A percentile compares a stretch with the other conserved stretches of the same genome.
Conservation (phyloP, 768 basidiomycete genomes). For the Lenzites betulinus region DNA sequence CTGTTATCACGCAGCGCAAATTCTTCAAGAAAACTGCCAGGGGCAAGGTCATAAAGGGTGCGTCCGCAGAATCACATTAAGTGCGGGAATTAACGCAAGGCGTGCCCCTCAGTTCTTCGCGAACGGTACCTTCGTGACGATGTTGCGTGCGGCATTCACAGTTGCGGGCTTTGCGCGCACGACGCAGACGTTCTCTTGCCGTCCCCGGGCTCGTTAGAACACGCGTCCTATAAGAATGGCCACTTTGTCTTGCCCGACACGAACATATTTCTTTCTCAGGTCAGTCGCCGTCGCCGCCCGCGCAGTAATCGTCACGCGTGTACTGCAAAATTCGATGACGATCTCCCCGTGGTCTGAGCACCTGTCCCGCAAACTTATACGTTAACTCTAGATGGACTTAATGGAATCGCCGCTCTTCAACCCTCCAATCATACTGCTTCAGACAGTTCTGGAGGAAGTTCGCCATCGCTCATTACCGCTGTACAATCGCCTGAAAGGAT, state of each 20-base stretch:
- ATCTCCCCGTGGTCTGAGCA: not conserved
- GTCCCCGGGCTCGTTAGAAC: slow-evolving; percentile 53
- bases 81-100: not conserved
- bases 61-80: slow-evolving; percentile 20
- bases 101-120: slow-evolving; percentile 58
- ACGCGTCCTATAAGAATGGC: slow-evolving; percentile 59
- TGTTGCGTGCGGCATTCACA: slow-evolving; percentile 80
- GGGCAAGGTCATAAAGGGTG: slow-evolving; percentile 94
- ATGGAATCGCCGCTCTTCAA: slow-evolving; percentile 76
- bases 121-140: slow-evolving; percentile 95
- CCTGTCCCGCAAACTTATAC: slow-evolving; percentile 7
- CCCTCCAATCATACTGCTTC: slow-evolving; percentile 84
- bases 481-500: slow-evolving; percentile 86
- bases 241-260: slow-evolving; percentile 93
- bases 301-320: not conserved
- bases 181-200: slow-evolving; percentile 54
- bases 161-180: slow-evolving; percentile 63
- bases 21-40: slow-evolving; percentile 95
- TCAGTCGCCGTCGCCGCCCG: slow-evolving; percentile 31
- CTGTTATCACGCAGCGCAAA: slow-evolving; percentile 78
- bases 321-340: not conserved
- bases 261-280: slow-evolving; percentile 92
- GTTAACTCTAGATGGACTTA: slow-evolving; percentile 79
- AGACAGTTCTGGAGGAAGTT: slow-evolving; percentile 96
- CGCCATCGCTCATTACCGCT: slow-evolving; percentile 91